A percentile compares a stretch with the other conserved stretches of the same genome.
Evolutionary conservation across 2,329 filamentous ascomycete species (phyloP).

Genomic region (Penicillium sp.): DNA sequence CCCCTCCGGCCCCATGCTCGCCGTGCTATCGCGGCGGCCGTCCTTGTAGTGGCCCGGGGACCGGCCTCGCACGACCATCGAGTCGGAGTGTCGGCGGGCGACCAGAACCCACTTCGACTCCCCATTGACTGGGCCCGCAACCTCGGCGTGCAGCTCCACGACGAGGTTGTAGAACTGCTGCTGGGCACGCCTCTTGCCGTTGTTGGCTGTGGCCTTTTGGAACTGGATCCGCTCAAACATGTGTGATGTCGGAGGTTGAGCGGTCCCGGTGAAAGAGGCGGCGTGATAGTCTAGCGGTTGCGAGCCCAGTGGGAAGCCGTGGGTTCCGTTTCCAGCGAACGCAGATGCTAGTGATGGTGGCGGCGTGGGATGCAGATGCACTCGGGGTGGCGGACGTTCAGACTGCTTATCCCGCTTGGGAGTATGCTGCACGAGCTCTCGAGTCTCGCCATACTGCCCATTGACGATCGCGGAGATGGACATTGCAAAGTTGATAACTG

Average conservation of each 20-base stretch:
- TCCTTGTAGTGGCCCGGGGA: constrained; percentile 80
- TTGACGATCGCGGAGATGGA: constrained; percentile 82
- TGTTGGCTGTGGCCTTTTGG: constrained; percentile 91
- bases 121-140: constrained; percentile 49
- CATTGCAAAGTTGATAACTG: constrained; percentile 76
- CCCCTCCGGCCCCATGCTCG: constrained; percentile 70
- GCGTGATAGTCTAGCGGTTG: constrained; percentile 38
- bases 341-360: constrained; percentile 48
- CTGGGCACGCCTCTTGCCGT: constrained; percentile 83
- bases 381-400: constrained; percentile 70
- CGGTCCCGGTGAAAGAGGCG: constrained; percentile 31
- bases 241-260: constrained; percentile 51
- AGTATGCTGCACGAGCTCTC: constrained; percentile 87
- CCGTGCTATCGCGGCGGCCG: constrained; percentile 67
- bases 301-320: constrained; percentile 28
- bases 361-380: constrained; percentile 67
- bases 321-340: constrained; percentile 24
- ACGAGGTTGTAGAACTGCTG: constrained; percentile 94
- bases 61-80: constrained; percentile 83
- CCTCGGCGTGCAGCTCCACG: constrained; percentile 76
- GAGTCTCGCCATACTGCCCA: constrained; percentile 71
- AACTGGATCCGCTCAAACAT: constrained; percentile 90
- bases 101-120: constrained; percentile 68
- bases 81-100: constrained; percentile 71
- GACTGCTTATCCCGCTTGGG: constrained; percentile 90